Evolutionary conservation across 2,329 filamentous ascomycete species (phyloP).

Genomic region (Arthrobotrys conoides): DNA sequence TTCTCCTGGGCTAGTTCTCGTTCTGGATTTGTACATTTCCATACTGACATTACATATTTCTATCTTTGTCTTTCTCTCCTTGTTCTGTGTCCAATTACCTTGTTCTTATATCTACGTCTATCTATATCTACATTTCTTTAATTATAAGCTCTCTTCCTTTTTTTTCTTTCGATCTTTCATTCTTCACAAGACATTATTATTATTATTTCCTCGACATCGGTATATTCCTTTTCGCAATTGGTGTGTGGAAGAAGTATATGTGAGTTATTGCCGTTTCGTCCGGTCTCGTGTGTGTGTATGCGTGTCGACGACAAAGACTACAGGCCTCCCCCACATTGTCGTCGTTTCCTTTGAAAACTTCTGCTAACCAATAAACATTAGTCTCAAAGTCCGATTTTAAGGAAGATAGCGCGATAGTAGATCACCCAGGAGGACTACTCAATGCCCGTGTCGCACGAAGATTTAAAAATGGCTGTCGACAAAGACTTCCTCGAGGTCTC

Average conservation of each 20-base stretch:
- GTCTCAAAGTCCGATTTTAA: not conserved
- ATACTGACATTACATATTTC: not conserved
- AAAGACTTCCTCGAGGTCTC: conserved; percentile 50
- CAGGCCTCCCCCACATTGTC: not conserved
- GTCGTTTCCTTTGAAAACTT: not conserved
- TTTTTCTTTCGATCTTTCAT: not conserved
- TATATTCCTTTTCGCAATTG: conserved; percentile 4
- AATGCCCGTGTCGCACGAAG: conserved; percentile 43
- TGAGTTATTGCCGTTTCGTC: conserved; percentile 3
- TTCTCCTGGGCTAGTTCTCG: conserved; percentile 27
- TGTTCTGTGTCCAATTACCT: conserved; percentile 7
- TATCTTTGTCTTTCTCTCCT: conserved; percentile 18
- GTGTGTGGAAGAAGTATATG: not conserved
- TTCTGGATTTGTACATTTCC: not conserved
- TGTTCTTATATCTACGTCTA: conserved; percentile 7
- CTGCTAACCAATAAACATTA: not conserved
- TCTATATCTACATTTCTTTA: not conserved
- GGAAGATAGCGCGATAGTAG: not conserved
- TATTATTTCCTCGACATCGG: not conserved
- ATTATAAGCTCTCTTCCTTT: not conserved
- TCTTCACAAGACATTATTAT: not conserved
- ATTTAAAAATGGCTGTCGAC: conserved; percentile 30
- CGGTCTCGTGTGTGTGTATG: conserved; percentile 3
- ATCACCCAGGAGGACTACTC: conserved; percentile 3
- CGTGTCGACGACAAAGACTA: not conserved